A percentile compares a stretch with the other conserved stretches of the same genome.
Conservation (phyloP, 2,329 filamentous ascomycete species). For the Samsoniella hepiali region DNA sequence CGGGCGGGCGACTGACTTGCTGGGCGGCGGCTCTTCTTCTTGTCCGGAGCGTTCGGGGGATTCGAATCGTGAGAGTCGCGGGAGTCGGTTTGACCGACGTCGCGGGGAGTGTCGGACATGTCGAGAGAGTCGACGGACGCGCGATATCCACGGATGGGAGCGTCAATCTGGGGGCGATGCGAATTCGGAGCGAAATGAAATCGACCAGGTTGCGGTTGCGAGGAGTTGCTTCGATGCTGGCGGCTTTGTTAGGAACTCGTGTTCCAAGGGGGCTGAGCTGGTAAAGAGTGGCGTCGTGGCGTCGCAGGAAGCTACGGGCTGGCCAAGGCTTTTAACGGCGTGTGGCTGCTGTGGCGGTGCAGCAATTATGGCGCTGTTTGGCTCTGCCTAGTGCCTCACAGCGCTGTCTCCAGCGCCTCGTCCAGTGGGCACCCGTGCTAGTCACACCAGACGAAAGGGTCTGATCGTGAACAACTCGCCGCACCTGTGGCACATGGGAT, state of each 20-base stretch:
- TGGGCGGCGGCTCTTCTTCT: conserved; percentile 87
- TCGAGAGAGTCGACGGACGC: conserved; percentile 1
- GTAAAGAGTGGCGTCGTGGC: conserved; percentile 6
- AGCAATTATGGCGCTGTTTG: neutral
- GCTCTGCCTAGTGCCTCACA: neutral
- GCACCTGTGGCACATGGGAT: no score
- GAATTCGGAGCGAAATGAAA: neutral
- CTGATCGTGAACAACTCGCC: no score
- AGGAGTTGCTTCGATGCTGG: neutral
- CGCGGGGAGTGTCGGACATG: conserved; percentile 49
- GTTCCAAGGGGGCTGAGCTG: conserved; percentile 17
- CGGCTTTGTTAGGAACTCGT: conserved; percentile 5
- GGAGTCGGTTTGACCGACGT: conserved; percentile 48
- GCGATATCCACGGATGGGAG: neutral
- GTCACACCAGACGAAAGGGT: no score
- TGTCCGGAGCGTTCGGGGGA: conserved; percentile 55
- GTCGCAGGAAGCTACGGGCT: neutral
- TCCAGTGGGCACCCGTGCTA: no score
- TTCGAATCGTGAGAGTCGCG: conserved; percentile 53
- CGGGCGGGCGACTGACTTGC: conserved; percentile 62
- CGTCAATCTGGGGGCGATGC: neutral
- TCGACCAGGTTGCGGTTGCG: neutral
- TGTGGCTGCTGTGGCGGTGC: conserved; percentile 16
- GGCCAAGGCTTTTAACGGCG: neutral
- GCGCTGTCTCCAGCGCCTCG: no score